These are phyloP conservation scores for Venturiaceae sp. DNA, from an alignment of 2,329 filamentous ascomycete species.

Conservation along the genomic window DNA sequence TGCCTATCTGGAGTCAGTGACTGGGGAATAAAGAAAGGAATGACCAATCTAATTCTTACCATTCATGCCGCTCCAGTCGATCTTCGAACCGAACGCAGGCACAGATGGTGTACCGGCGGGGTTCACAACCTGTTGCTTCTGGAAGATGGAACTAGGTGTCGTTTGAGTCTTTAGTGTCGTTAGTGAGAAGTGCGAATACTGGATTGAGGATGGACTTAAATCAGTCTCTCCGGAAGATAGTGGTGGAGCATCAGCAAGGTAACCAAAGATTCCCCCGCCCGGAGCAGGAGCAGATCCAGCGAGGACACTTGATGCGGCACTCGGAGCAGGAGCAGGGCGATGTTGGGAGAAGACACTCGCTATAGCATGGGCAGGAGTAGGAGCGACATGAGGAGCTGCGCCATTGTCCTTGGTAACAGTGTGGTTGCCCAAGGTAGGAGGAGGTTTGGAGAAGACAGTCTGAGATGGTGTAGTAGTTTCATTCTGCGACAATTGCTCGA, in stretches of 20 bases:
- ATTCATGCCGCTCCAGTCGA: too few species aligned
- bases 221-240: not conserved
- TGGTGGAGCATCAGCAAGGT: not conserved
- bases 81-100: not conserved
- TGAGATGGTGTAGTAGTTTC: not conserved
- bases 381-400: not conserved
- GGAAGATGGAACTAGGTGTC: not conserved
- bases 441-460: not conserved
- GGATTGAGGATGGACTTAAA: not conserved
- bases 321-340: not conserved
- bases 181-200: not conserved
- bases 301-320: not conserved
- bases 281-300: not conserved
- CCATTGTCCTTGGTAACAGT: not conserved
- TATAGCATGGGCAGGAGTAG: too few species aligned
- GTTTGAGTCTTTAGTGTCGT: not conserved
- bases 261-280: not conserved
- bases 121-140: not conserved
- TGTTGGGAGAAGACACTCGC: not conserved
- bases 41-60: too few species aligned
- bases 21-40: too few species aligned
- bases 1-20: too few species aligned
- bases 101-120: not conserved
- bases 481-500: not conserved
- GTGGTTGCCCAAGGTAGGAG: not conserved